Conservation (phyloP, 1,139 yeast genomes). For the Lodderomyces orthopsilosis region DNA sequence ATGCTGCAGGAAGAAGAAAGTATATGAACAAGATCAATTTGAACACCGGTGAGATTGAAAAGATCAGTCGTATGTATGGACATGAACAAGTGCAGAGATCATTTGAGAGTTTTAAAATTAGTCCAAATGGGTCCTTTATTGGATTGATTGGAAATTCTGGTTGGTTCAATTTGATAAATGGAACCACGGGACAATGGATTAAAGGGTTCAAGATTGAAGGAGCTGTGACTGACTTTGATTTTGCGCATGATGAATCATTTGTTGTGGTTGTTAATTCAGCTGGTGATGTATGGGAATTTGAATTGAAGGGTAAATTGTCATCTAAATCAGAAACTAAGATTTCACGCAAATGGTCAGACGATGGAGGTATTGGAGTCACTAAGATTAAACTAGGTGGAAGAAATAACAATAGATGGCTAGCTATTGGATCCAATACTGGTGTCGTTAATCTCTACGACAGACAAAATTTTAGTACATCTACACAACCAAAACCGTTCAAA, state of each 20-base stretch:
- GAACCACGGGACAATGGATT: constrained; percentile 79
- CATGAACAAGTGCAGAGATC: constrained; percentile 81
- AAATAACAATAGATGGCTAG: constrained; percentile 69
- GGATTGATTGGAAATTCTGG: constrained; percentile 85
- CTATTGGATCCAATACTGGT: constrained; percentile 87
- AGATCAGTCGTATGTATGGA: constrained; percentile 86
- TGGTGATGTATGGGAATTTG: constrained; percentile 95
- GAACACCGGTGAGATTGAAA: constrained; percentile 70
- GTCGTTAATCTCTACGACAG: constrained; percentile 86
- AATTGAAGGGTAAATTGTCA: constrained; percentile 31
- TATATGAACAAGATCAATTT: constrained; percentile 93
- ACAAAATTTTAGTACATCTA: constrained; percentile 16
- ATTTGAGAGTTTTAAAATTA: constrained; percentile 80
- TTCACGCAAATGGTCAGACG: constrained; percentile 76
- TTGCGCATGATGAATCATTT: constrained; percentile 53
- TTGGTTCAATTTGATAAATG: constrained; percentile 80
- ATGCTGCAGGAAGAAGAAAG: constrained; percentile 88
- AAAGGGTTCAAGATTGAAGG: constrained; percentile 90
- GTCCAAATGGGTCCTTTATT: constrained; percentile 66
- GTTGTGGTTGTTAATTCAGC: constrained; percentile 65
- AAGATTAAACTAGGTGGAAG: constrained; percentile 77
- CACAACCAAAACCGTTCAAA: constrained; percentile 45
- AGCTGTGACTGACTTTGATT: constrained; percentile 73
- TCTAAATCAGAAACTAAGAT: constrained; percentile 32
- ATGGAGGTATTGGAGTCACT: constrained; percentile 83